Evolutionary conservation across 148 eudicot species (phyloP), one percentile per base, ranked within the genome.

Genomic region (Pouteria glomerata): DNA sequence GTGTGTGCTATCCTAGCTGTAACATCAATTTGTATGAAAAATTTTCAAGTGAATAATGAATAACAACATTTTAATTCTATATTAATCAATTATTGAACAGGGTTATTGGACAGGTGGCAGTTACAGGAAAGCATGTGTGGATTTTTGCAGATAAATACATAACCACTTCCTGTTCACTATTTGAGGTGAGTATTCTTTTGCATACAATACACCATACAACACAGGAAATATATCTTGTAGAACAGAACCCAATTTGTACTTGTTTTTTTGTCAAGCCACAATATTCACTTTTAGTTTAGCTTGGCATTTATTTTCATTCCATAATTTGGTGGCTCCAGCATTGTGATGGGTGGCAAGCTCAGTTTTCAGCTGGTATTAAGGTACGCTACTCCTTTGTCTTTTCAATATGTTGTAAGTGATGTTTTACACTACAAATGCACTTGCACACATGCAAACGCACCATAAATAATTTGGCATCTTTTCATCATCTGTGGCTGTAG

Each of bases 61-160:
- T 10, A 56, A 27, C 61, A 56, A 12, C 23, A 24, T 41, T 30
- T 23, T 31, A 24, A 27, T 42, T 45, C 50, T 18, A 10, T 35
- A 39, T 39, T 39, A 57, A 55, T 50, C 44, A 19, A 35, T 57
- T 74, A 47, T 47, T 70, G 63, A 80, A 71, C 85, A 90, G 98
- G 84, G 79, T 87, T 68, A 80, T 93, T 56, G 98, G 97, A 59
- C 85, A 86, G 71, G 96, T 89, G 66, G 97, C 97, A 74, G 80
- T 85, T 82, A 84, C 95, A 14, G 97, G 98, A 67, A 87, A 89
- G 76, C 97, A 93, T 82, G 70, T 69, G 66, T 93, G 97, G 97
- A 83, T 89, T 72, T 83, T 83, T 63, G 78, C 83, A 8, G 83
- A 82, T 77, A 80, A 82, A 69, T 75, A 70, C 73, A 70, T 68